Conservation (phyloP, 78 protist species). For the Protostelium mycophagum region DNA sequence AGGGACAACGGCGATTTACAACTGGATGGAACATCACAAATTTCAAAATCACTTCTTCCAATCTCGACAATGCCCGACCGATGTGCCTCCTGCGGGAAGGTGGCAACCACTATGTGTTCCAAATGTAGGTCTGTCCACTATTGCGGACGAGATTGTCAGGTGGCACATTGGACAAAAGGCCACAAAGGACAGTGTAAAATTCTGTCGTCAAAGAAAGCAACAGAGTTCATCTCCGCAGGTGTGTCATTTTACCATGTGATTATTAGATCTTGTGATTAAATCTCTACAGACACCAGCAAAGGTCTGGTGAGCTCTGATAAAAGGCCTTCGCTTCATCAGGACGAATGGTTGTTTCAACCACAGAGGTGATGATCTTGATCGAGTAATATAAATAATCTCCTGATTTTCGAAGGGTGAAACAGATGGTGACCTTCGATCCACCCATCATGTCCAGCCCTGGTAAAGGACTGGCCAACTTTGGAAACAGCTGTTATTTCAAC, state of each 20-base stretch:
- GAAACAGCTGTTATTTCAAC: not conserved
- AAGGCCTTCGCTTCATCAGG: not conserved
- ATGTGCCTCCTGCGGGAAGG: no score
- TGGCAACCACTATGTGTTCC: no score
- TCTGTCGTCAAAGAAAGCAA: not conserved
- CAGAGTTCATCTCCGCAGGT: not conserved
- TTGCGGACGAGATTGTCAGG: conserved; percentile 41
- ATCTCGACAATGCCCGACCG: no score
- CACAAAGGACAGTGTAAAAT: conserved; percentile 43
- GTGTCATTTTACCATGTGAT: no score
- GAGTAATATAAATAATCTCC: not conserved
- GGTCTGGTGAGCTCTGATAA: not conserved
- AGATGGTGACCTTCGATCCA: not conserved
- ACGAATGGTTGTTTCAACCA: not conserved
- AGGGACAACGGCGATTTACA: no score
- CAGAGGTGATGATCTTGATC: not conserved
- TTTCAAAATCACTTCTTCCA: no score
- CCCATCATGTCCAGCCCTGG: not conserved
- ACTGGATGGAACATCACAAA: no score
- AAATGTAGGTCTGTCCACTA: conserved; percentile 21
- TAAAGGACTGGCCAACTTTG: not conserved
- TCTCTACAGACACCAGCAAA: not conserved
- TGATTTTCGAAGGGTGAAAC: not conserved
- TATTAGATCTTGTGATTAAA: not conserved
- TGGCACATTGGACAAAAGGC: conserved; percentile 38